Conservation (phyloP, 2,329 filamentous ascomycete genomes). For the Zymoseptoria passerinii region DNA sequence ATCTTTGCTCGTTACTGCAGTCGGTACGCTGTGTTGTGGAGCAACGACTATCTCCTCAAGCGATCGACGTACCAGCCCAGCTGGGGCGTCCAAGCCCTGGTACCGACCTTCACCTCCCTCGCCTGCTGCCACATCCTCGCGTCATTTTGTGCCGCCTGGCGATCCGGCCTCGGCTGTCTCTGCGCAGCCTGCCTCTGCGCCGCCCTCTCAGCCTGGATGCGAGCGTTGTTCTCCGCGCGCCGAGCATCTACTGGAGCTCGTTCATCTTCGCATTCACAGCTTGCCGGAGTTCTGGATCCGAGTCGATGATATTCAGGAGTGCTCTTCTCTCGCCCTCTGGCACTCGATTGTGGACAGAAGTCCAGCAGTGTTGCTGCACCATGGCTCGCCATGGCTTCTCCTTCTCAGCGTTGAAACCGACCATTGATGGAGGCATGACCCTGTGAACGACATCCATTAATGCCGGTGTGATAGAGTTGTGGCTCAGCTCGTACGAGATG, state of each 20-base stretch:
- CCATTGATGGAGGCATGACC: background rate
- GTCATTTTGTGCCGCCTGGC: background rate
- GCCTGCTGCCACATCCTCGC: background rate
- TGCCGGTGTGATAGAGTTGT: conserved; percentile 2
- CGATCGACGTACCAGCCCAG: background rate
- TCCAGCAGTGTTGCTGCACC: background rate
- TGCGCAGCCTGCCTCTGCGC: background rate
- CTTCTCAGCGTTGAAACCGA: background rate
- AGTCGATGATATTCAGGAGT: background rate
- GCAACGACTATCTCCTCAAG: background rate
- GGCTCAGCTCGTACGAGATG: conserved; percentile 2
- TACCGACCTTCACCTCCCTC: background rate
- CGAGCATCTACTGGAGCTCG: background rate
- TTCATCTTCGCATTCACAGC: background rate
- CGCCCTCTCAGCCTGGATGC: background rate
- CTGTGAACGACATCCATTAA: conserved; percentile 1
- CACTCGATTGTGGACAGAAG: background rate
- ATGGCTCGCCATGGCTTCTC: background rate
- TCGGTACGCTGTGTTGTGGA: background rate
- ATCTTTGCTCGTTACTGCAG: background rate
- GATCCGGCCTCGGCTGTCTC: too few species aligned
- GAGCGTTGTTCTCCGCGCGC: background rate
- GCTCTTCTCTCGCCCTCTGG: background rate
- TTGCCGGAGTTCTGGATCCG: background rate
- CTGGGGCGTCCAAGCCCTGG: background rate